Conservation (phyloP, 495 filamentous ascomycete species). For the Talaromyces trachyspermus region DNA sequence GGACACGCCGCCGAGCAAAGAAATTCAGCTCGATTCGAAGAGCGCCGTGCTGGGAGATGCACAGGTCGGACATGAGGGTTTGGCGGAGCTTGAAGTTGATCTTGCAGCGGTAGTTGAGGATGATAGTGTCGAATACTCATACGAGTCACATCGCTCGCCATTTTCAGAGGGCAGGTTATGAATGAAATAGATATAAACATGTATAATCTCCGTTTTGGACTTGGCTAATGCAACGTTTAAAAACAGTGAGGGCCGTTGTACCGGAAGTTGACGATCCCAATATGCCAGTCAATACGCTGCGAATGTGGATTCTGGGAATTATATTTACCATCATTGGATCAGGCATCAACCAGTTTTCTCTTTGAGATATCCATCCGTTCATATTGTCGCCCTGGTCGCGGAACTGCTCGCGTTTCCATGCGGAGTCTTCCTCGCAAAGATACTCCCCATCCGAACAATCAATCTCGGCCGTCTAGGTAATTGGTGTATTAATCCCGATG, state of each 20-base stretch:
- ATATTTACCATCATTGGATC: slow-evolving; percentile 76
- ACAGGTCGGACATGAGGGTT: slow-evolving; percentile 21
- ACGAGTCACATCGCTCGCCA: slow-evolving; percentile 29
- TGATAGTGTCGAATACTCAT: slow-evolving; percentile 26
- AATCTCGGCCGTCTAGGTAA: slow-evolving; percentile 38
- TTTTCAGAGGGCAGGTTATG: slow-evolving; percentile 27
- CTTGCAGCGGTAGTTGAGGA: slow-evolving; percentile 14
- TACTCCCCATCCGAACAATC: slow-evolving; percentile 39
- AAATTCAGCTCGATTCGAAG: slow-evolving; percentile 1
- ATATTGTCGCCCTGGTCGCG: slow-evolving; percentile 50
- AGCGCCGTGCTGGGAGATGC: slow-evolving; percentile 10
- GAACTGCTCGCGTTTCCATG: slow-evolving; percentile 59
- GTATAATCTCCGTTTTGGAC: background rate
- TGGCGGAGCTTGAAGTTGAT: slow-evolving; percentile 26
- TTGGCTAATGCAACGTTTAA: background rate
- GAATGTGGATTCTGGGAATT: slow-evolving; percentile 77
- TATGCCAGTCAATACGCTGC: slow-evolving; percentile 45
- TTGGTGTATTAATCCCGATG: slow-evolving; percentile 50
- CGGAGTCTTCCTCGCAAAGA: slow-evolving; percentile 38
- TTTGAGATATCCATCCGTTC: slow-evolving; percentile 66
- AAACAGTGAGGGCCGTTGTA: slow-evolving; percentile 25
- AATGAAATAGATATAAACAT: background rate
- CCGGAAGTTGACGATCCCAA: slow-evolving; percentile 35
- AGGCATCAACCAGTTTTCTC: slow-evolving; percentile 77
- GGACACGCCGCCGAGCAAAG: slow-evolving; percentile 2